Evolutionary conservation across 306 rosid genomes (phyloP), one percentile per base, ranked within the genome.

Genomic region (Gastrolobium bilobum): DNA sequence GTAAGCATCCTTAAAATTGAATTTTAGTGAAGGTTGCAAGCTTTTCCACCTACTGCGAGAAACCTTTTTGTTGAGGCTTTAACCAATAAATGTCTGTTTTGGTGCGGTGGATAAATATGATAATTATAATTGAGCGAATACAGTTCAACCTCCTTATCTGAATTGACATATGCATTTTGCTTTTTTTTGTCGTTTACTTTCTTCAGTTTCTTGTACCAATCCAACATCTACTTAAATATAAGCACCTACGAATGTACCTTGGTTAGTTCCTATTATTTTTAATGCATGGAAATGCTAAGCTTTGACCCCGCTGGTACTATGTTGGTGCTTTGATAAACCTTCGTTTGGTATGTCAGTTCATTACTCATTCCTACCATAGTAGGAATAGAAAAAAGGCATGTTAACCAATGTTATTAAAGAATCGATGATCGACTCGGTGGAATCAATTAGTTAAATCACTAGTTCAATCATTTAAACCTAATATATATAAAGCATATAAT

Each of bases 51-150:
- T 15, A 63, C 53, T 26, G 2, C 20, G 7, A 20, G 2, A 33
- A 57, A 37, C 29, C 11, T 35, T 54, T 54, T 58, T 42, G 40
- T 31, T 48, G 56, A 47, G 43, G 6, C 14, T 39, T 54, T 40
- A 3, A 79, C 79, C 60, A 79, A 72, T 72, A 43, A 80, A 6
- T 13, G 4, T 48, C 8, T n/a, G 3, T 15, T 71, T 71, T 5
- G 58, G 79, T 63, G 63, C 11, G 37, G 65, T 50, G 31, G 47
- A 30, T 53, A n/a, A 40, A 50, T 43, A 11, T n/a, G 4, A 38
- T 62, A 3, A 30, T 35, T 66, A 44, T 58, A 9, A 20, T 71
- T 39, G 10, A 50, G 34, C 44, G 46, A 4, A 58, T 40, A 1
- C 4, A 2, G 15, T 30, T 43, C 40, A 78, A 34, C 62, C 6